Percentiles rank a stretch among this genome's conserved stretches.
Conservation (phyloP, 106 monocot genomes). For the Narthecium ossifragum region DNA sequence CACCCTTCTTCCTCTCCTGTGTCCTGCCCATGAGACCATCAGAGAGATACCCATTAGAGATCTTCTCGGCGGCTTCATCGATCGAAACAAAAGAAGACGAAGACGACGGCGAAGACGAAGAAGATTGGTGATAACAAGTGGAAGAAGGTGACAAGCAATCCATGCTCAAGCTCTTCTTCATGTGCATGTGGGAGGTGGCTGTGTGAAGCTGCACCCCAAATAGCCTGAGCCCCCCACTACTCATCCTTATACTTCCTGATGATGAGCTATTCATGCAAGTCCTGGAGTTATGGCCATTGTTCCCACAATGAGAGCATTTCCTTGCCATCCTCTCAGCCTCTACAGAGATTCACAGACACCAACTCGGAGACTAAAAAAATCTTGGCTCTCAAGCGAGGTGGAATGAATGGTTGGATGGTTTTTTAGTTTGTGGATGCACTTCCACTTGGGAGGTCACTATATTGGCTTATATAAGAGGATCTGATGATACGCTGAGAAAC, state of each 20-base stretch:
- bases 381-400: no score
- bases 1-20: slow-evolving; percentile 61
- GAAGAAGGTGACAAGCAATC: slow-evolving; percentile 16
- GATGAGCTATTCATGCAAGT: slow-evolving; percentile 19
- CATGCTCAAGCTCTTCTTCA: slow-evolving; percentile 45
- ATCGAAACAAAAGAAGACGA: slow-evolving; percentile 41
- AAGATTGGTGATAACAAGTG: neutral
- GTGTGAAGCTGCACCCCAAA: slow-evolving; percentile 39
- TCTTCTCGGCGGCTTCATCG: slow-evolving; percentile 32
- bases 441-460: no score
- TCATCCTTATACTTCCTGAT: neutral
- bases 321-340: slow-evolving; percentile 15
- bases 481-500: no score
- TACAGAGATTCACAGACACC: neutral
- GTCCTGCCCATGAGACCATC: slow-evolving; percentile 42
- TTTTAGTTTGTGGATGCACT: no score
- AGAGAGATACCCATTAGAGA: slow-evolving; percentile 32
- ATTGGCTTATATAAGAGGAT: no score
- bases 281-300: slow-evolving; percentile 38
- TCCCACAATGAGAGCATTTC: slow-evolving; percentile 34
- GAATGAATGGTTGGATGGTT: no score
- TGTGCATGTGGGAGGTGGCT: slow-evolving; percentile 1
- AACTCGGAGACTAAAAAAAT: no score
- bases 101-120: slow-evolving; percentile 11
- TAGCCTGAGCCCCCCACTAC: slow-evolving; percentile 17